Percentiles rank a stretch among this genome's conserved stretches.
Conservation (phyloP, 257 asterid species). For the Lycium barbarum region DNA sequence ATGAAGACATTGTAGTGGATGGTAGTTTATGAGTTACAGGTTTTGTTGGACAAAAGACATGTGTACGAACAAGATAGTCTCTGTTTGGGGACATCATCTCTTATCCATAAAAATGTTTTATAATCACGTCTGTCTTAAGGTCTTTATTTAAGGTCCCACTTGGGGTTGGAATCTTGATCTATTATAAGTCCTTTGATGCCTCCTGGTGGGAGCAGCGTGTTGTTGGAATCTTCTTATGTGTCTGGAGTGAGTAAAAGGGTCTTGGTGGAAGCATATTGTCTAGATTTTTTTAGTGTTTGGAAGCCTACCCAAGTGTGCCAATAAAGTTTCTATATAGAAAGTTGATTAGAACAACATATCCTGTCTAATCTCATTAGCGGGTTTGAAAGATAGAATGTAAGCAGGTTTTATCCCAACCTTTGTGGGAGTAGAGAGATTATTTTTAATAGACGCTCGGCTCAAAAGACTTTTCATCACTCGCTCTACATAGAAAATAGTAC, state of each 20-base stretch:
- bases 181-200: constrained; percentile 15
- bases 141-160: neutral
- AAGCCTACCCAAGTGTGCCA: too few species aligned
- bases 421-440: too few species aligned
- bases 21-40: neutral
- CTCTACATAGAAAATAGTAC: too few species aligned
- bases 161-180: constrained; percentile 34
- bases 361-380: too few species aligned
- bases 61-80: constrained; percentile 28
- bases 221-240: constrained; percentile 29
- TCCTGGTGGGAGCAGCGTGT: neutral
- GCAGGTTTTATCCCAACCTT: too few species aligned
- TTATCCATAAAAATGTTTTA: neutral
- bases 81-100: constrained; percentile 24
- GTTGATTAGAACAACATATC: too few species aligned
- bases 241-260: neutral
- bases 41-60: constrained; percentile 30
- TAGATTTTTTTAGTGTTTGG: neutral
- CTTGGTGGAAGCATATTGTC: neutral
- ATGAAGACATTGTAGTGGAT: constrained; percentile 2
- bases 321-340: too few species aligned
- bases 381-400: too few species aligned
- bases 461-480: too few species aligned
- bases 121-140: constrained; percentile 24
- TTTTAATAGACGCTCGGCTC: too few species aligned